Conservation (phyloP, 1,284 basidiomycete genomes). For the Leccinum pachyderme region DNA sequence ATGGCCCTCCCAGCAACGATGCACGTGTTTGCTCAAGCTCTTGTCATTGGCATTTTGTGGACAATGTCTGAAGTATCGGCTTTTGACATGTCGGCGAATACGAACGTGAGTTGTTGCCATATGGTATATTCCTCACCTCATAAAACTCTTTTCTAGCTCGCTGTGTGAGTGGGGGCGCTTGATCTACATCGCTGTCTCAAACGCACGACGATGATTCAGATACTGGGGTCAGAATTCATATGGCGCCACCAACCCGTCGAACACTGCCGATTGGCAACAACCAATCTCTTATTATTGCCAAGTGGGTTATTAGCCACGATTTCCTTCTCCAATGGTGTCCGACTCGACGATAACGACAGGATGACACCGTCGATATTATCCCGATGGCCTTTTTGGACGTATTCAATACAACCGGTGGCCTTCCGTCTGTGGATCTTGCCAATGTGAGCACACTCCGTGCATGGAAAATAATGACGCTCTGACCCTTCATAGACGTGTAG, state of each 20-base stretch:
- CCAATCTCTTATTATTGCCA: conserved; percentile 28
- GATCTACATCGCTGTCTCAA: background rate
- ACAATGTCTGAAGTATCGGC: conserved; percentile 3
- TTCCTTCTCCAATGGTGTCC: background rate
- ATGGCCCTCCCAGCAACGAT: background rate
- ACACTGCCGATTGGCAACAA: conserved; percentile 31
- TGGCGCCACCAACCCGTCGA: conserved; percentile 24
- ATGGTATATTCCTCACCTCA: background rate
- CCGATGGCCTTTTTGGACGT: conserved; percentile 61
- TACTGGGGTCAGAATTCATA: conserved; percentile 37
- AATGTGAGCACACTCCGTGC: conserved; percentile 41
- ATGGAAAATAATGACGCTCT: background rate
- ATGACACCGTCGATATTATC: conserved; percentile 35
- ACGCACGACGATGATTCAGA: conserved; percentile 9
- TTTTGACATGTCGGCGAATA: conserved; percentile 24
- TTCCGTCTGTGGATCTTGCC: conserved; percentile 60
- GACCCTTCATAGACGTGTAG: conserved; percentile 39
- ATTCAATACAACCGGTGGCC: conserved; percentile 52
- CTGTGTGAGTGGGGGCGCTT: conserved; percentile 16
- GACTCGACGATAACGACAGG: conserved; percentile 4
- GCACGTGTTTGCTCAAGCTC: background rate
- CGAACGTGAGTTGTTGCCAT: conserved; percentile 25
- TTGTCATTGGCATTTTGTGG: conserved; percentile 2
- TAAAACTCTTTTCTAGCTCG: conserved; percentile 17
- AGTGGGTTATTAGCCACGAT: conserved; percentile 4